These are phyloP conservation scores for Biancaea sappan DNA, from an alignment of 306 rosid species.

Conservation along the genomic window DNA sequence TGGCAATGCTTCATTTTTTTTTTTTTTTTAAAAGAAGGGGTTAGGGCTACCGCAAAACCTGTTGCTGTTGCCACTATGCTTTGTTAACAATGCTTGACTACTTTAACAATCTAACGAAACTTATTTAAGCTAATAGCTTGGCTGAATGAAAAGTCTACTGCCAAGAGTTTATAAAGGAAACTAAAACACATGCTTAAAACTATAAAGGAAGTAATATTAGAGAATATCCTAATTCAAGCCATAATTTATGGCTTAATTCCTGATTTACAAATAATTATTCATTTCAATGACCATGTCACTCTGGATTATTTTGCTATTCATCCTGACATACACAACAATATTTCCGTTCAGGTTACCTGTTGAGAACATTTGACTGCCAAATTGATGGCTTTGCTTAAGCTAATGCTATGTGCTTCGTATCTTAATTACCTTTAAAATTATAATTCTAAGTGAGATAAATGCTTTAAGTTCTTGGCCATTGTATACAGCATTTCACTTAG, in stretches of 20 bases:
- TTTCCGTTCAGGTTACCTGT: background rate
- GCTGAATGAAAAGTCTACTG: too few species aligned
- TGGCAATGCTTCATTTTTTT: background rate
- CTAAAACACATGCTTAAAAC: background rate
- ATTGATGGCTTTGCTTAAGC: constrained; percentile 18
- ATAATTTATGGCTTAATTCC: too few species aligned
- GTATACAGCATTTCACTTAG: constrained; percentile 1
- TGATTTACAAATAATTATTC: too few species aligned
- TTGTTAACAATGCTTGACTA: background rate
- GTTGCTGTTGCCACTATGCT: background rate
- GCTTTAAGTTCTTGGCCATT: background rate
- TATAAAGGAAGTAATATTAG: background rate
- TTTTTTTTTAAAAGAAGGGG: background rate
- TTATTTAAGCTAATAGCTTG: background rate
- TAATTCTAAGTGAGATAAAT: background rate
- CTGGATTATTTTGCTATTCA: too few species aligned
- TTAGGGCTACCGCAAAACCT: background rate
- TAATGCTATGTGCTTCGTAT: background rate
- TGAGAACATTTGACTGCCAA: background rate
- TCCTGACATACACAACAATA: too few species aligned
- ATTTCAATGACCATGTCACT: too few species aligned
- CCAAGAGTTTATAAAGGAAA: background rate
- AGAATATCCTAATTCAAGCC: background rate
- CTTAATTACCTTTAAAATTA: background rate
- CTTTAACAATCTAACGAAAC: background rate